A percentile compares a stretch with the other conserved stretches of the same genome.
Evolutionary conservation across 495 filamentous ascomycete genomes (phyloP).

Genomic region (Aspergillus conjunctus): DNA sequence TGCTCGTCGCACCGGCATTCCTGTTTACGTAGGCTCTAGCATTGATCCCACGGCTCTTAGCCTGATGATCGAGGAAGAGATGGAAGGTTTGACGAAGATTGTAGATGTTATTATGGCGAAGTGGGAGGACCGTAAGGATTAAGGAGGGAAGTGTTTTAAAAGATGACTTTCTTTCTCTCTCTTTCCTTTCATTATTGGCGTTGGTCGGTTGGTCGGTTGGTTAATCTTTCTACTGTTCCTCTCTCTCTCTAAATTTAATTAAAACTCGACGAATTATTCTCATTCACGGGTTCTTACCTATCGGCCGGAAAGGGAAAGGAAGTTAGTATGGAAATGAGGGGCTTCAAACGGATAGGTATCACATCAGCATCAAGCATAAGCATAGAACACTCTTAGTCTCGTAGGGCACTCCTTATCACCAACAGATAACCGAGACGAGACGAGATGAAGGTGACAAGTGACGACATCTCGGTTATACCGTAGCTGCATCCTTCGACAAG

Average conservation of each 20-base stretch:
- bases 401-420: constrained; percentile 1
- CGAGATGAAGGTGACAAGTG: background rate
- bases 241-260: no score
- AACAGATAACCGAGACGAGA: background rate
- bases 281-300: background rate
- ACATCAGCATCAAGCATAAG: no score
- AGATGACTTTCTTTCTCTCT: background rate
- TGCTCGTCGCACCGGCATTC: constrained; percentile 65
- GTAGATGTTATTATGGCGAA: constrained; percentile 66
- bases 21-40: constrained; percentile 83
- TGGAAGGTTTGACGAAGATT: constrained; percentile 78
- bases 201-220: background rate
- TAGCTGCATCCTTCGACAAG: background rate
- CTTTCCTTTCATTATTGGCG: background rate
- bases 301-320: background rate
- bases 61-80: constrained; percentile 86
- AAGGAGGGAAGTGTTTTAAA: constrained; percentile 10
- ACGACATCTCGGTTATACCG: constrained; percentile 7
- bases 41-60: constrained; percentile 62
- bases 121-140: constrained; percentile 38
- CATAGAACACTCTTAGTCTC: no score
- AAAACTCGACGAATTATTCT: background rate
- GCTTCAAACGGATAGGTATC: no score
- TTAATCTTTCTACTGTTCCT: no score
- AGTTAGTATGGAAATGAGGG: background rate